A percentile compares a stretch with the other conserved stretches of the same genome.
These are phyloP conservation scores for Mortierella sp. DNA, from an alignment of 371 early-diverging fungal species.

Conservation along the genomic window DNA sequence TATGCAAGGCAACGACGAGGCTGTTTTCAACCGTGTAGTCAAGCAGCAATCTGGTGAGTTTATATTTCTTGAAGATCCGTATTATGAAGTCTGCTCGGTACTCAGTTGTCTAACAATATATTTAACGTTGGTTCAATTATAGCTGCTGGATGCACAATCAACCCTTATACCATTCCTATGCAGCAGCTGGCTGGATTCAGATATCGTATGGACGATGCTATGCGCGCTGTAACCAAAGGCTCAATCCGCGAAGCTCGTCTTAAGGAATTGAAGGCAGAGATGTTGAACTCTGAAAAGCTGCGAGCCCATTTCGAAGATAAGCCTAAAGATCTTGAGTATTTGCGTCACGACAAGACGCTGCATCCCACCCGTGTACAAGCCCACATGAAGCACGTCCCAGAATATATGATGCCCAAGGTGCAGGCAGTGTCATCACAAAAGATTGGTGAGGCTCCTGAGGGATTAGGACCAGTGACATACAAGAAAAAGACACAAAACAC, in stretches of 20 bases:
- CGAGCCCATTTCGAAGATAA: conserved; percentile 97
- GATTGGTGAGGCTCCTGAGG: conserved; percentile 45
- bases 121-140: neutral
- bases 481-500: conserved; percentile 53
- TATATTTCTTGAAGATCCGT: neutral
- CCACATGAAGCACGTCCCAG: conserved; percentile 94
- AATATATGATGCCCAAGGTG: conserved; percentile 87
- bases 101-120: neutral
- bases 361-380: conserved; percentile 84
- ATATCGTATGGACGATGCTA: conserved; percentile 92
- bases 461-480: conserved; percentile 36
- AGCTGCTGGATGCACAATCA: conserved; percentile 71
- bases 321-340: conserved; percentile 90
- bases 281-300: conserved; percentile 93
- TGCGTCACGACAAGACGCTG: conserved; percentile 93
- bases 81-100: neutral
- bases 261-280: conserved; percentile 93
- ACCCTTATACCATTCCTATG: conserved; percentile 90
- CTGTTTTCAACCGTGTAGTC: conserved; percentile 78
- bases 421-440: conserved; percentile 60
- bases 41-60: conserved; percentile 72
- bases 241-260: conserved; percentile 91
- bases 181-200: conserved; percentile 90
- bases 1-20: conserved; percentile 67
- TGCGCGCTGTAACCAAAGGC: conserved; percentile 81